Evolutionary conservation across 768 basidiomycete species (phyloP).

Genomic region (Psilocybe azurescens): DNA sequence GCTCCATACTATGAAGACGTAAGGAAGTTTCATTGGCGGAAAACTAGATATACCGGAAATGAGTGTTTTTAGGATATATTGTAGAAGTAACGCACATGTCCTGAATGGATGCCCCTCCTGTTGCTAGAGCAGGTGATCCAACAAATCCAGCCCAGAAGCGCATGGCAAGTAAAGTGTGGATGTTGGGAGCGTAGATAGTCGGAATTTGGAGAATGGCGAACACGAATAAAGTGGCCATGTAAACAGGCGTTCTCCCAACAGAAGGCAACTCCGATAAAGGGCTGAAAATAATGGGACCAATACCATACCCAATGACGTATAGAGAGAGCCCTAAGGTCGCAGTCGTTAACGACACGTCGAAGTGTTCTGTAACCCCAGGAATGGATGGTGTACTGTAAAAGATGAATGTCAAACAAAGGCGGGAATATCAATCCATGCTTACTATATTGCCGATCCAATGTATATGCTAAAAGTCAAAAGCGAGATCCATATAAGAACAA

Average conservation of each 20-base stretch:
- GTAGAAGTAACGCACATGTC: not conserved
- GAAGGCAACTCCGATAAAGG: constrained; percentile 5
- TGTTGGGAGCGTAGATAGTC: constrained; percentile 9
- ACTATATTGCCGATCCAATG: constrained; percentile 11
- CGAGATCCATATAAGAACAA: constrained; percentile 4
- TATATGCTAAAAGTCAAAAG: constrained; percentile 8
- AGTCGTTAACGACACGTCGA: not conserved
- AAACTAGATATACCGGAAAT: not conserved
- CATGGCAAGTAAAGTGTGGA: constrained; percentile 7
- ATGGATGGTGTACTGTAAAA: constrained; percentile 6
- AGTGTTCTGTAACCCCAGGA: constrained; percentile 4
- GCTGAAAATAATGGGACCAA: constrained; percentile 2
- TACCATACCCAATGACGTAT: constrained; percentile 11
- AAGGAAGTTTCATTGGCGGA: constrained; percentile 4
- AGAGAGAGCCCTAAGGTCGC: constrained; percentile 7
- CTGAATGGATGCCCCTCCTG: constrained; percentile 7
- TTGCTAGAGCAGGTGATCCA: constrained; percentile 3
- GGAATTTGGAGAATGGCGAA: constrained; percentile 7
- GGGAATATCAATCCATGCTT: not conserved
- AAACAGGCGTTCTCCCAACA: constrained; percentile 6
- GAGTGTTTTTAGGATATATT: too few relatives aligned
- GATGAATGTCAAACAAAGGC: not conserved
- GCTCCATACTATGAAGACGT: constrained; percentile 7
- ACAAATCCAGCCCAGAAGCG: constrained; percentile 7
- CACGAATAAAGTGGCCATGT: constrained; percentile 5